Evolutionary conservation across 768 basidiomycete genomes (phyloP).

Genomic region (Lyophyllum decastes): DNA sequence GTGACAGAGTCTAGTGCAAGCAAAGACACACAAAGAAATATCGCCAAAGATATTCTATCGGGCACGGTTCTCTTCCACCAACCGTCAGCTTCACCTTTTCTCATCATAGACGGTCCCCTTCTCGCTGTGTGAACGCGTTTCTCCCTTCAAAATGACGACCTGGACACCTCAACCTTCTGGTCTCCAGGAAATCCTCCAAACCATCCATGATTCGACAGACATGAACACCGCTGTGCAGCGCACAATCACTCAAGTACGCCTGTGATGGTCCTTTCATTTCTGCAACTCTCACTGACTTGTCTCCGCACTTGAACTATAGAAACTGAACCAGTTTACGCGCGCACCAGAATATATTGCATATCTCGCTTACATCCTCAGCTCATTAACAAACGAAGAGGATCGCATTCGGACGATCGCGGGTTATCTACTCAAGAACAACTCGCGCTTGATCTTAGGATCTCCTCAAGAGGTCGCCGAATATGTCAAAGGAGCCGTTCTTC

Average conservation of each 20-base stretch:
- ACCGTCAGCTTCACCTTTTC: slow-evolving; percentile 26
- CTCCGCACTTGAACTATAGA: slow-evolving; percentile 42
- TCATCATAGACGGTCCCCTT: slow-evolving; percentile 20
- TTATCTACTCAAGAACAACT: slow-evolving; percentile 95
- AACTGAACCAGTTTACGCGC: slow-evolving; percentile 84
- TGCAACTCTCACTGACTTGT: slow-evolving; percentile 22
- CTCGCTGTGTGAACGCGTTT: slow-evolving; percentile 37
- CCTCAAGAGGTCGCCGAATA: slow-evolving; percentile 68
- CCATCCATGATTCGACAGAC: slow-evolving; percentile 89
- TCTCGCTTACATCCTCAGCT: slow-evolving; percentile 89
- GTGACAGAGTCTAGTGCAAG: slow-evolving; percentile 16
- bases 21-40: slow-evolving; percentile 24
- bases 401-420: slow-evolving; percentile 95
- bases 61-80: slow-evolving; percentile 13
- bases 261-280: slow-evolving; percentile 17
- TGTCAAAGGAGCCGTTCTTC: slow-evolving; percentile 74
- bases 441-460: slow-evolving; percentile 71
- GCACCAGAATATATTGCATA: slow-evolving; percentile 95
- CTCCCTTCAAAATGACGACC: slow-evolving; percentile 53
- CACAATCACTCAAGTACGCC: slow-evolving; percentile 76
- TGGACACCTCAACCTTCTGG: slow-evolving; percentile 88
- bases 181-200: slow-evolving; percentile 89
- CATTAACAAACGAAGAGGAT: slow-evolving; percentile 81
- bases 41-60: slow-evolving; percentile 21
- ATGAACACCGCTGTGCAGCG: slow-evolving; percentile 74